Percentiles rank a stretch among this genome's conserved stretches.
Conservation (phyloP, 1,284 basidiomycete species). For the Irpex sp. region DNA sequence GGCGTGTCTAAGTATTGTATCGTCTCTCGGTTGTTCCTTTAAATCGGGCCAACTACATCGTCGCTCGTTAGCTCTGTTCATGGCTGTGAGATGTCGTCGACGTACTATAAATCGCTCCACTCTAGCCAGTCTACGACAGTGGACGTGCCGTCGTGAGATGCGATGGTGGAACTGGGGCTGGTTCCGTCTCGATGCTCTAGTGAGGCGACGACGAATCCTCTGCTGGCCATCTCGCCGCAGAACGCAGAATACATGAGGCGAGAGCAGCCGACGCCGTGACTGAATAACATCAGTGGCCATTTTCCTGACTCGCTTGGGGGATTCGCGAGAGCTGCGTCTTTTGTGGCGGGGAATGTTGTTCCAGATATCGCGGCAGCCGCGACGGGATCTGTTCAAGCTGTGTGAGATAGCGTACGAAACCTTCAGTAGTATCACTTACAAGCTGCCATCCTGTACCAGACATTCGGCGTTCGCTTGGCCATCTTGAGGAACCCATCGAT, state of each 20-base stretch:
- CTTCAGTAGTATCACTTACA: constrained; percentile 5
- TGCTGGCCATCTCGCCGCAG: constrained; percentile 35
- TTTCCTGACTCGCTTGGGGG: constrained; percentile 17
- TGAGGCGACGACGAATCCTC: constrained; percentile 38
- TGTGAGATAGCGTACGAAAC: not conserved
- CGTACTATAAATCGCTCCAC: constrained; percentile 31
- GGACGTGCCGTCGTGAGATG: constrained; percentile 23
- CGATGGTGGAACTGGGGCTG: constrained; percentile 32
- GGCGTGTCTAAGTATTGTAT: constrained; percentile 33
- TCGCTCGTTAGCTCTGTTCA: not conserved
- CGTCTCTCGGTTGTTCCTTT: constrained; percentile 28
- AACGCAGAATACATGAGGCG: constrained; percentile 34
- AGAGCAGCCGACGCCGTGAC: constrained; percentile 34
- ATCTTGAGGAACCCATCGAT: constrained; percentile 33
- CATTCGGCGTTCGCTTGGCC: constrained; percentile 28
- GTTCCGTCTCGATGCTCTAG: constrained; percentile 46
- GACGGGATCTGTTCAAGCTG: constrained; percentile 15
- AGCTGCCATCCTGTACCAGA: constrained; percentile 20
- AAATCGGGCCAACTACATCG: constrained; percentile 26
- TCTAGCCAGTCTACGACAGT: constrained; percentile 30
- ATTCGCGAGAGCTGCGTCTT: constrained; percentile 25
- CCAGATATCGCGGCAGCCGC: constrained; percentile 31
- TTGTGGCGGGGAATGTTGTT: constrained; percentile 31
- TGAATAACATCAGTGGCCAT: constrained; percentile 35
- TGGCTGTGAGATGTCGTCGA: no score